A percentile compares a stretch with the other conserved stretches of the same genome.
Conservation (phyloP, 2,329 filamentous ascomycete genomes). For the Fusarium burgessii region DNA sequence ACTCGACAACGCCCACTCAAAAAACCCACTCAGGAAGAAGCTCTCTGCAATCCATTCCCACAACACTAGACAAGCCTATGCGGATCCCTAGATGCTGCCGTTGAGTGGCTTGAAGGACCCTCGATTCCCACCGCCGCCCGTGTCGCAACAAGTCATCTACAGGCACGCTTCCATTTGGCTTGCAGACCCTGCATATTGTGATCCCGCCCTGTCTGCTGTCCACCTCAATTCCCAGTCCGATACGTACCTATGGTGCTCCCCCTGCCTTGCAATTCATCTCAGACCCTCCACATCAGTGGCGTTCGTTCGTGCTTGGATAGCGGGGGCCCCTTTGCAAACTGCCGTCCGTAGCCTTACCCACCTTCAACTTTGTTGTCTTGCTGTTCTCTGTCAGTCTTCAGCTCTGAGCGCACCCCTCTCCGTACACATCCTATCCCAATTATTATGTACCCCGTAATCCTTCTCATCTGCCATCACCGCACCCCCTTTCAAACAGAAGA, state of each 20-base stretch:
- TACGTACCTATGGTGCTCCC: slow-evolving; percentile 31
- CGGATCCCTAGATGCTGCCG: slow-evolving; percentile 48
- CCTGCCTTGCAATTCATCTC: slow-evolving; percentile 44
- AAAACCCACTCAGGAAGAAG: slow-evolving; percentile 31
- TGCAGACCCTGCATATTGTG: slow-evolving; percentile 48
- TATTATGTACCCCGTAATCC: slow-evolving; percentile 41
- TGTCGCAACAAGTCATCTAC: slow-evolving; percentile 38
- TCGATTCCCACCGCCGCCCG: slow-evolving; percentile 42
- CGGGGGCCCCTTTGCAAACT: slow-evolving; percentile 48
- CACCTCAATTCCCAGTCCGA: slow-evolving; percentile 44
- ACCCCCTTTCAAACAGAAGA: slow-evolving; percentile 36
- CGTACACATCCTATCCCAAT: slow-evolving; percentile 8
- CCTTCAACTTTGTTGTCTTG: slow-evolving; percentile 35
- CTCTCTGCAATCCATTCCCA: slow-evolving; percentile 44
- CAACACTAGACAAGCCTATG: slow-evolving; percentile 45
- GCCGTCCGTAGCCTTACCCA: slow-evolving; percentile 50
- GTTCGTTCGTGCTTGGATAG: slow-evolving; percentile 43
- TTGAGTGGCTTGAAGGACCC: slow-evolving; percentile 47
- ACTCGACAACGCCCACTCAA: slow-evolving; percentile 39
- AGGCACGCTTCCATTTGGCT: slow-evolving; percentile 39
- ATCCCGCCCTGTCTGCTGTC: slow-evolving; percentile 43
- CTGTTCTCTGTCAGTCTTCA: slow-evolving; percentile 20
- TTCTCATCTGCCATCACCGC: slow-evolving; percentile 34
- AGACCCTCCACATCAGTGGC: slow-evolving; percentile 50
- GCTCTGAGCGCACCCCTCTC: slow-evolving; percentile 38